A percentile compares a stretch with the other conserved stretches of the same genome.
phyloP scores from a whole-genome alignment of 2,329 filamentous ascomycete genomes.

The Diplodia intermedia region DNA sequence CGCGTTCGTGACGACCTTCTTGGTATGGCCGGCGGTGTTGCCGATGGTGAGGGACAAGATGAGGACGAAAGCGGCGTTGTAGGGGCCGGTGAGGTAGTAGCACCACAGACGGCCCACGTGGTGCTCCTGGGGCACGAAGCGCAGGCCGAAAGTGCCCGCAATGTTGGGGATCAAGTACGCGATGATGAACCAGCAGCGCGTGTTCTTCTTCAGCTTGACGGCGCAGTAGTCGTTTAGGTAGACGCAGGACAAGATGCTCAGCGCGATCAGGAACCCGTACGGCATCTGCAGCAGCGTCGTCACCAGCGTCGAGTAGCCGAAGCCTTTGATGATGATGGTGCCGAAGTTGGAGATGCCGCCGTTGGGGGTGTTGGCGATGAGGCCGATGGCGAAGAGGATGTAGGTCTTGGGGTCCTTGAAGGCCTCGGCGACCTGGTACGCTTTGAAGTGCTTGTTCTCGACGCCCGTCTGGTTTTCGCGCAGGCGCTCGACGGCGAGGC shows the following conservation, averaged over 20 bases:
- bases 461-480: constrained; percentile 59
- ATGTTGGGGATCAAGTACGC: constrained; percentile 55
- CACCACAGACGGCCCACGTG: constrained; percentile 64
- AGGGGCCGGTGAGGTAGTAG: constrained; percentile 63
- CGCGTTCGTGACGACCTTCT: constrained; percentile 67
- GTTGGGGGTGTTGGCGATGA: constrained; percentile 47
- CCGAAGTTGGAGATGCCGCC: constrained; percentile 52
- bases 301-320: constrained; percentile 52
- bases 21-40: constrained; percentile 51
- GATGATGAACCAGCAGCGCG: constrained; percentile 33
- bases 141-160: constrained; percentile 64
- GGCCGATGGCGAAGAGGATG: constrained; percentile 49
- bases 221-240: constrained; percentile 33
- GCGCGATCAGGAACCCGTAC: constrained; percentile 38
- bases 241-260: constrained; percentile 38
- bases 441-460: constrained; percentile 59
- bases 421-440: constrained; percentile 54
- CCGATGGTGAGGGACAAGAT: constrained; percentile 58
- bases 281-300: constrained; percentile 46
- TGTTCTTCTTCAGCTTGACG: constrained; percentile 17
- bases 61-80: constrained; percentile 62
- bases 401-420: constrained; percentile 55
- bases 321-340: constrained; percentile 48
- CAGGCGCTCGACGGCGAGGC: constrained; percentile 49
- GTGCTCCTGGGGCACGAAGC: constrained; percentile 59